A percentile compares a stretch with the other conserved stretches of the same genome.
These are phyloP conservation scores for Penicillium riverlandense DNA, from an alignment of 495 filamentous ascomycete genomes.

Conservation along the genomic window DNA sequence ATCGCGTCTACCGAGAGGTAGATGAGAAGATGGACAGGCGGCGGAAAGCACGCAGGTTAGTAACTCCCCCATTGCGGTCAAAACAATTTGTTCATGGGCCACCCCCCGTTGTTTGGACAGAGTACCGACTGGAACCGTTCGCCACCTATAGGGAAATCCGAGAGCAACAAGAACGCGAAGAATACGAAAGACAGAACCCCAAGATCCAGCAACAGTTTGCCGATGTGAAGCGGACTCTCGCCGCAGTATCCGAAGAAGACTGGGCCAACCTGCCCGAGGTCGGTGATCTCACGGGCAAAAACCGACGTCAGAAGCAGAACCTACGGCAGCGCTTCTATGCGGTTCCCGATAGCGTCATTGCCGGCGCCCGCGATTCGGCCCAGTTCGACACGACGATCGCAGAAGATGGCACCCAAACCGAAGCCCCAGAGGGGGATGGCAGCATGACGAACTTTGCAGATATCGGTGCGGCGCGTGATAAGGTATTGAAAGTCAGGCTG, in stretches of 20 bases:
- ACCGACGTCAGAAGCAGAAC: constrained; percentile 76
- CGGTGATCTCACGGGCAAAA: constrained; percentile 91
- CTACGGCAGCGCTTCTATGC: constrained; percentile 85
- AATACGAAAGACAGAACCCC: constrained; percentile 93
- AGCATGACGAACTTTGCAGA: constrained; percentile 98
- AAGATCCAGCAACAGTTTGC: constrained; percentile 99
- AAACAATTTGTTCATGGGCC: constrained; percentile 66
- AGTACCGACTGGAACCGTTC: constrained; percentile 71
- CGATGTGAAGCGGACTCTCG: constrained; percentile 85
- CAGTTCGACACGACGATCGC: constrained; percentile 80
- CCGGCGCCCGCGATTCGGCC: constrained; percentile 67
- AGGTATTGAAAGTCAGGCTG: constrained; percentile 82
- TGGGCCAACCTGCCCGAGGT: constrained; percentile 96
- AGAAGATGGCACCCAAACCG: constrained; percentile 60
- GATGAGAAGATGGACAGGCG: constrained; percentile 95
- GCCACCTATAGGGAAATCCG: constrained; percentile 84
- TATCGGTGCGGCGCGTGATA: constrained; percentile 91
- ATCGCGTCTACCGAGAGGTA: constrained; percentile 88
- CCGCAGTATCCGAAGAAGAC: constrained; percentile 85
- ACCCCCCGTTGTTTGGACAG: constrained; percentile 60
- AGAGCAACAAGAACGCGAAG: constrained; percentile 81
- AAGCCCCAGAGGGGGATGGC: constrained; percentile 50
- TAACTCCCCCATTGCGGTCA: constrained; percentile 25
- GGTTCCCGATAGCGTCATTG: constrained; percentile 93
- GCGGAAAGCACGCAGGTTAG: constrained; percentile 84